Conservation (phyloP, 495 filamentous ascomycete species). For the Entonaema liquescens region DNA sequence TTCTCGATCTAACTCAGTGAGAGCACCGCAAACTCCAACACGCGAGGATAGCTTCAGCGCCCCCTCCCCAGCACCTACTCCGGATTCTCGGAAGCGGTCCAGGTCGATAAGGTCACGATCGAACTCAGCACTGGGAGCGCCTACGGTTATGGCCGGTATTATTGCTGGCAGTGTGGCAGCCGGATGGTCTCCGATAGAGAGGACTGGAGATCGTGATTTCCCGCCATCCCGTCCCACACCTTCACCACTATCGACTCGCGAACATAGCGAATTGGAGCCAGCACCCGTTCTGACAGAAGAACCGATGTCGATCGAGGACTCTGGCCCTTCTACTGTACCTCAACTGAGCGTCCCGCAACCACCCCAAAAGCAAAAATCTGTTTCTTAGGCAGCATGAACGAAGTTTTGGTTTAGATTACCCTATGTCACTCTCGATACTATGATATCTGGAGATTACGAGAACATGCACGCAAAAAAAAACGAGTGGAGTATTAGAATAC, state of each 20-base stretch:
- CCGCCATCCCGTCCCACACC: slow-evolving; percentile 39
- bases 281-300: slow-evolving; percentile 50
- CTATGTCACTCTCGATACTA: slow-evolving; percentile 19
- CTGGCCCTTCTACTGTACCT: slow-evolving; percentile 48
- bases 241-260: slow-evolving; percentile 39
- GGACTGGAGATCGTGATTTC: slow-evolving; percentile 45
- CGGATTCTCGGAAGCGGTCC: slow-evolving; percentile 74
- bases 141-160: slow-evolving; percentile 86
- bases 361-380: slow-evolving; percentile 49
- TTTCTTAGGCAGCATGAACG: slow-evolving; percentile 45
- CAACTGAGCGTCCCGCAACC: slow-evolving; percentile 54
- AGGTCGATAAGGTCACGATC: slow-evolving; percentile 81
- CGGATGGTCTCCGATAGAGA: slow-evolving; percentile 88
- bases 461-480: slow-evolving; percentile 3
- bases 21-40: slow-evolving; percentile 70
- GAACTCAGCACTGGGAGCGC: slow-evolving; percentile 84
- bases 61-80: slow-evolving; percentile 66
- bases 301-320: slow-evolving; percentile 48
- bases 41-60: slow-evolving; percentile 61
- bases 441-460: slow-evolving; percentile 11
- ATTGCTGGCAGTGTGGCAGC: slow-evolving; percentile 84
- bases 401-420: slow-evolving; percentile 37
- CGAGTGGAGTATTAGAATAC: slow-evolving; percentile 32
- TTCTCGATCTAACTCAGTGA: slow-evolving; percentile 72
- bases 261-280: slow-evolving; percentile 33